Evolutionary conservation across 192 early-diverging fungal genomes (phyloP).

Genomic region (Bifiguratus adelaidae): DNA sequence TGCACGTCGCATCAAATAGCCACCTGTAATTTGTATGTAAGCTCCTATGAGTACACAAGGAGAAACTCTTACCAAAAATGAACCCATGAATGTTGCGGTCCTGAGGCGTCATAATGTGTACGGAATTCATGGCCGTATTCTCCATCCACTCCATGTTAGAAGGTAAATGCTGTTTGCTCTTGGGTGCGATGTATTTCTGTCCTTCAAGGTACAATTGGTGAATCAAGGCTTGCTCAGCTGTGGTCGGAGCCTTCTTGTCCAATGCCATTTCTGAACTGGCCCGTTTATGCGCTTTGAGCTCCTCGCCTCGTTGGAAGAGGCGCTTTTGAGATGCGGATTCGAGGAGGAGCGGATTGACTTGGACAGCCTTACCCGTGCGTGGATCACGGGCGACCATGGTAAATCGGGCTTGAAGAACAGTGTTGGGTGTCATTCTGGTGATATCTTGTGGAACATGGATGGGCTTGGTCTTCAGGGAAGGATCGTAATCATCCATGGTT

Average conservation of each 20-base stretch:
- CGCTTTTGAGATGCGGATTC: slow-evolving; percentile 64
- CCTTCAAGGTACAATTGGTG: slow-evolving; percentile 67
- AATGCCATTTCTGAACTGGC: slow-evolving; percentile 25
- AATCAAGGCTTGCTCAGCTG: slow-evolving; percentile 62
- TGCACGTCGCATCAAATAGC: slow-evolving; percentile 76
- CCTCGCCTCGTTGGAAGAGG: slow-evolving; percentile 58
- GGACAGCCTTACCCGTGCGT: slow-evolving; percentile 49
- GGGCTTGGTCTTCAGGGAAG: not conserved
- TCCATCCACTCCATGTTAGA: slow-evolving; percentile 15
- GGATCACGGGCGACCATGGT: slow-evolving; percentile 82
- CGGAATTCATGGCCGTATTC: slow-evolving; percentile 11
- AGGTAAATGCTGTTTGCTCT: slow-evolving; percentile 5
- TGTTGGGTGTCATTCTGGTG: slow-evolving; percentile 14
- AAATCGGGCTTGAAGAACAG: slow-evolving; percentile 70
- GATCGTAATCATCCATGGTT: slow-evolving; percentile 19
- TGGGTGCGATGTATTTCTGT: slow-evolving; percentile 31
- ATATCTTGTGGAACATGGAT: slow-evolving; percentile 2
- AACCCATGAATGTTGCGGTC: slow-evolving; percentile 75
- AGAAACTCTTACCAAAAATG: slow-evolving; percentile 45
- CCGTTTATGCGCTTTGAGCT: slow-evolving; percentile 36
- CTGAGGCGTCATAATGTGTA: slow-evolving; percentile 58
- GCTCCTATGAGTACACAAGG: not conserved
- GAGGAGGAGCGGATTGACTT: slow-evolving; percentile 63
- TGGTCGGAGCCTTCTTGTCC: slow-evolving; percentile 51
- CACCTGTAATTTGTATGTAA: slow-evolving; percentile 62